Evolutionary conservation across 2,329 filamentous ascomycete species (phyloP).

Genomic region (Aspergillus tanneri): DNA sequence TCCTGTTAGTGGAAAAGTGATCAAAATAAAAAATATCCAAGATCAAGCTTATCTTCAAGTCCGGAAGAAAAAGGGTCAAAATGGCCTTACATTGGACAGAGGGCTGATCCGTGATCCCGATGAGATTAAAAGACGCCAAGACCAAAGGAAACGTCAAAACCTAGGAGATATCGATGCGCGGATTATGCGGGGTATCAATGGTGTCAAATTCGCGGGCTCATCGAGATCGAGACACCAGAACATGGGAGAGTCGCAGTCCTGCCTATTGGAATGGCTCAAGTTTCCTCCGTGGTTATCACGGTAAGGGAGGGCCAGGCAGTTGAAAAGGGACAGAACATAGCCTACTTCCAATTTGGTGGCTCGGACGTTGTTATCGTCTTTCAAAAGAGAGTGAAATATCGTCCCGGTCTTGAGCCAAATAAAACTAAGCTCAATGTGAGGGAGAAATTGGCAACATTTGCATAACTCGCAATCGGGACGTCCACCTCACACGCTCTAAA

Average conservation of each 20-base stretch:
- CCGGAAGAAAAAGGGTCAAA: not conserved
- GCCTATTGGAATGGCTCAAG: conserved; percentile 48
- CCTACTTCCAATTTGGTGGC: conserved; percentile 47
- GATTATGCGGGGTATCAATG: conserved; percentile 45
- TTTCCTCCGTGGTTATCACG: conserved; percentile 43
- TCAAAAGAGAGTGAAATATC: conserved; percentile 20
- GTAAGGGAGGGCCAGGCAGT: conserved; percentile 22
- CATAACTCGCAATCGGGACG: no score
- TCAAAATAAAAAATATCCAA: conserved; percentile 1
- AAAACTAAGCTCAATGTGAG: conserved; percentile 8
- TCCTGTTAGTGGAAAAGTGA: conserved; percentile 5
- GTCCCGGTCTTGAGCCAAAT: not conserved
- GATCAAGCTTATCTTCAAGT: conserved; percentile 10
- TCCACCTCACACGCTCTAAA: no score
- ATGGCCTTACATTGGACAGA: not conserved
- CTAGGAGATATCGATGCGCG: conserved; percentile 24
- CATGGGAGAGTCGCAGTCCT: conserved; percentile 45
- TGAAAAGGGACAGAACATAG: conserved; percentile 46
- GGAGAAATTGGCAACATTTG: not conserved
- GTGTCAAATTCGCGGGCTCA: conserved; percentile 39
- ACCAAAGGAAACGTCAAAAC: not conserved
- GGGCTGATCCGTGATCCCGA: not conserved
- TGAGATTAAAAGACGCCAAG: not conserved
- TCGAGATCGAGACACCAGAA: conserved; percentile 30
- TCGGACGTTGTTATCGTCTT: conserved; percentile 47